Percentiles rank a stretch among this genome's conserved stretches.
These are phyloP conservation scores for Geranium brycei DNA, from an alignment of 345 rosid species.

Conservation along the genomic window DNA sequence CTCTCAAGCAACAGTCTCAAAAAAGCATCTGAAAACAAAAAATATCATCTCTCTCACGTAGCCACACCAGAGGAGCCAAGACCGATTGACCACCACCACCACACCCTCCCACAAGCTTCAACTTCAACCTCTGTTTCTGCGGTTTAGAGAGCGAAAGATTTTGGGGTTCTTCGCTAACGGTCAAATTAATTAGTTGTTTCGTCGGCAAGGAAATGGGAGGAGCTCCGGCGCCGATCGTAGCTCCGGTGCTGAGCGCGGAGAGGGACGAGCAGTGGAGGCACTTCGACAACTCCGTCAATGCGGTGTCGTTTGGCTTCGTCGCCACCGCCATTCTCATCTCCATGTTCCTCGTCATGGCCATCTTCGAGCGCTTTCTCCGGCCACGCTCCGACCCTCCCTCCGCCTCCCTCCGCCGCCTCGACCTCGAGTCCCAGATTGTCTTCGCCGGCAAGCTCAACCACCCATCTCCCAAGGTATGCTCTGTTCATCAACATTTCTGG, in stretches of 20 bases:
- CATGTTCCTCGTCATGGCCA: slow-evolving; percentile 72
- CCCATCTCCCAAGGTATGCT: slow-evolving; percentile 47
- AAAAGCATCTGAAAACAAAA: too few species aligned
- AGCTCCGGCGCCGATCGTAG: slow-evolving; percentile 13
- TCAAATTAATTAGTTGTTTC: too few species aligned
- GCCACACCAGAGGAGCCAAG: too few species aligned
- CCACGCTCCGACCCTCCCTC: slow-evolving; percentile 20
- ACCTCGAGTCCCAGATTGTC: slow-evolving; percentile 35
- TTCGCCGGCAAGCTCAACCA: slow-evolving; percentile 29
- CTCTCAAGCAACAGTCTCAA: too few species aligned
- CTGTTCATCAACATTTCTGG: neutral
- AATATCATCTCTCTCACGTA: too few species aligned
- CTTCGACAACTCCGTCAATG: slow-evolving; percentile 67
- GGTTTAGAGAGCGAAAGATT: too few species aligned
- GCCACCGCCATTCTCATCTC: slow-evolving; percentile 76
- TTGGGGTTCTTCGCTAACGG: too few species aligned
- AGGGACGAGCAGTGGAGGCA: slow-evolving; percentile 47
- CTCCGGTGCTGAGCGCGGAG: slow-evolving; percentile 12
- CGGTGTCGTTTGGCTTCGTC: slow-evolving; percentile 75
- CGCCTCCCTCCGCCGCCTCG: slow-evolving; percentile 11
- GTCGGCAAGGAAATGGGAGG: slow-evolving; percentile 10
- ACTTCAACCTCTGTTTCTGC: too few species aligned
- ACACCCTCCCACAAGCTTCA: too few species aligned
- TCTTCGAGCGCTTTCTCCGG: slow-evolving; percentile 62
- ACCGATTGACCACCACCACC: too few species aligned